These are phyloP conservation scores for Nemania bipapillata DNA, from an alignment of 2,329 filamentous ascomycete species.

Conservation along the genomic window DNA sequence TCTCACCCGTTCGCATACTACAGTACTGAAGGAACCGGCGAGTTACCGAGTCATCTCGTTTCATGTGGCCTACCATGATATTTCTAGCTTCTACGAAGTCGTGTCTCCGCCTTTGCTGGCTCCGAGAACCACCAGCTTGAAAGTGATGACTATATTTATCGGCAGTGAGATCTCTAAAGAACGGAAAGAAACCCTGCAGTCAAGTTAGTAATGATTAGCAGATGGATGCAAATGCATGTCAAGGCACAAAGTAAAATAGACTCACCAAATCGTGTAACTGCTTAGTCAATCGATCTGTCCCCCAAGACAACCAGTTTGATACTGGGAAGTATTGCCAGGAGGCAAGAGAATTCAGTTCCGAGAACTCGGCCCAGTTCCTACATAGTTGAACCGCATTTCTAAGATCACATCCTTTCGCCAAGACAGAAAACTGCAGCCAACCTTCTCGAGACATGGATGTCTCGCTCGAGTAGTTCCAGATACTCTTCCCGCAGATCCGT, in stretches of 20 bases:
- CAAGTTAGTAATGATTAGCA: conserved; percentile 24
- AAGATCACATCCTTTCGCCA: conserved; percentile 61
- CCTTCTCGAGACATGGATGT: conserved; percentile 59
- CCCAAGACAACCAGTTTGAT: conserved; percentile 58
- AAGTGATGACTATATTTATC: conserved; percentile 40
- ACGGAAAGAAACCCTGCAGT: conserved; percentile 46
- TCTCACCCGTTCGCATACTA: conserved; percentile 46
- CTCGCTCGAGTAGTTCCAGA: conserved; percentile 63
- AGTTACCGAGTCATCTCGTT: conserved; percentile 49
- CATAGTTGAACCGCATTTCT: conserved; percentile 59
- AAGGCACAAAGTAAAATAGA: conserved; percentile 7
- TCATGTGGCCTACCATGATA: conserved; percentile 51
- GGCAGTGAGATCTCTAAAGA: conserved; percentile 44
- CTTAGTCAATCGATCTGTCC: conserved; percentile 53
- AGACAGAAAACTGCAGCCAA: conserved; percentile 63
- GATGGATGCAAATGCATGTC: not conserved
- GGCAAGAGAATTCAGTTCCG: conserved; percentile 59
- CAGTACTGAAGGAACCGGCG: conserved; percentile 51
- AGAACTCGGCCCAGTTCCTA: conserved; percentile 63
- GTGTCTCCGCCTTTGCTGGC: conserved; percentile 42
- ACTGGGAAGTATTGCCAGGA: conserved; percentile 60
- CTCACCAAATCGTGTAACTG: conserved; percentile 56
- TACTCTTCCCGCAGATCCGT: conserved; percentile 60
- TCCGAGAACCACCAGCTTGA: conserved; percentile 43
- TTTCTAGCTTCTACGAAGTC: conserved; percentile 47